Conservation (phyloP, 2,329 filamentous ascomycete genomes). For the Byssochlamys sp. region DNA sequence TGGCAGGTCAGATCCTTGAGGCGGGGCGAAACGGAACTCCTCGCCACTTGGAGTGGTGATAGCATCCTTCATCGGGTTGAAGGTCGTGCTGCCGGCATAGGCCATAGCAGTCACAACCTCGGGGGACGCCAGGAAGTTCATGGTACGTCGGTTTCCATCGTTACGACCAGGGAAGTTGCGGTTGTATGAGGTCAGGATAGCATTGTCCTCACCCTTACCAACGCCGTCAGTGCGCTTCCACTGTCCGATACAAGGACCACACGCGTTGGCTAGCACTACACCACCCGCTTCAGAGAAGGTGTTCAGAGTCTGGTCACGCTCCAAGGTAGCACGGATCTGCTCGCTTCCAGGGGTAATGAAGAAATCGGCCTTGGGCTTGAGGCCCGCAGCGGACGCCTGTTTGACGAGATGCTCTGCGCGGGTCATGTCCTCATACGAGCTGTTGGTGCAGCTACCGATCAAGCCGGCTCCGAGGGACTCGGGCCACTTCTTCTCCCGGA, state of each 20-base stretch:
- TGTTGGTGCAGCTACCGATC: conserved; percentile 97
- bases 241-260: conserved; percentile 85
- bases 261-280: conserved; percentile 85
- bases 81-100: conserved; percentile 83
- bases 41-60: conserved; percentile 70
- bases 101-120: conserved; percentile 95
- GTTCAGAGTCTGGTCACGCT: conserved; percentile 74
- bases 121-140: conserved; percentile 97
- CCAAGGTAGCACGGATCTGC: conserved; percentile 88
- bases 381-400: conserved; percentile 77
- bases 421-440: conserved; percentile 97
- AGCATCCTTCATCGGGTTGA: conserved; percentile 87
- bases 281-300: conserved; percentile 82
- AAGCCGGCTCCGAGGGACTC: conserved; percentile 81
- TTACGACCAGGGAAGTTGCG: conserved; percentile 96
- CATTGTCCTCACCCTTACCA: conserved; percentile 75
- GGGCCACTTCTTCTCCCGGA: conserved; percentile 80
- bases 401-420: conserved; percentile 85
- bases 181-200: conserved; percentile 95
- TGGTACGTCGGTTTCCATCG: conserved; percentile 89
- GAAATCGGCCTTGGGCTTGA: conserved; percentile 82
- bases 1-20: conserved; percentile 51
- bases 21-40: conserved; percentile 76
- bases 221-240: conserved; percentile 88
- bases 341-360: conserved; percentile 95